These are phyloP conservation scores for Hypoxylon sp. DNA, from an alignment of 2,329 filamentous ascomycete species.

Conservation along the genomic window DNA sequence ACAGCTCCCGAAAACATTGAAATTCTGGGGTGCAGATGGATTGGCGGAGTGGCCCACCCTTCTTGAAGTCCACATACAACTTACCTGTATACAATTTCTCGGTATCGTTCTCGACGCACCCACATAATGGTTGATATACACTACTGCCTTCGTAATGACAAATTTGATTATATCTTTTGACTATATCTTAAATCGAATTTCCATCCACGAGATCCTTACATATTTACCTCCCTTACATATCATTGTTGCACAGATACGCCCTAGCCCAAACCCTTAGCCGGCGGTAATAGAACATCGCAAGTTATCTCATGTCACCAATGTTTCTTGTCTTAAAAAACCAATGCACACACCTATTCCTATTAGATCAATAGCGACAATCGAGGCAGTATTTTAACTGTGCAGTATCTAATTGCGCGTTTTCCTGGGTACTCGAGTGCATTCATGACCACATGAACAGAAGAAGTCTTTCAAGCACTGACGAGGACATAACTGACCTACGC, in stretches of 20 bases:
- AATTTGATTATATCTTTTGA: neutral
- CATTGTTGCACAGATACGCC: neutral
- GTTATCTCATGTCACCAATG: neutral
- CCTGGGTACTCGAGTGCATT: neutral
- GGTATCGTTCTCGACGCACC: neutral
- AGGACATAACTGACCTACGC: neutral
- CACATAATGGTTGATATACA: neutral
- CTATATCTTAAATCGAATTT: neutral
- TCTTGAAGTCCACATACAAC: no score
- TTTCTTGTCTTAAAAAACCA: neutral
- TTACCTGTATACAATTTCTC: neutral
- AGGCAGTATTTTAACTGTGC: neutral
- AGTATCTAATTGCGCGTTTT: neutral
- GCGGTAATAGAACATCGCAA: neutral
- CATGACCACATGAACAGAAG: neutral
- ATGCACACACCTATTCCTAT: neutral
- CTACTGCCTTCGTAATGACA: neutral
- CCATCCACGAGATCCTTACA: neutral
- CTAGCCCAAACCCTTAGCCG: neutral
- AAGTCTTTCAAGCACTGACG: neutral
- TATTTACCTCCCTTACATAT: neutral
- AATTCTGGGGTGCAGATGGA: neutral
- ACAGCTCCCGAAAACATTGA: neutral
- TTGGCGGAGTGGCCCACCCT: no score
- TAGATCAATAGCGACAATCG: neutral